Percentiles rank a stretch among this genome's conserved stretches.
Conservation (phyloP, 176 grass and related monocot species). For the Poa annua region DNA sequence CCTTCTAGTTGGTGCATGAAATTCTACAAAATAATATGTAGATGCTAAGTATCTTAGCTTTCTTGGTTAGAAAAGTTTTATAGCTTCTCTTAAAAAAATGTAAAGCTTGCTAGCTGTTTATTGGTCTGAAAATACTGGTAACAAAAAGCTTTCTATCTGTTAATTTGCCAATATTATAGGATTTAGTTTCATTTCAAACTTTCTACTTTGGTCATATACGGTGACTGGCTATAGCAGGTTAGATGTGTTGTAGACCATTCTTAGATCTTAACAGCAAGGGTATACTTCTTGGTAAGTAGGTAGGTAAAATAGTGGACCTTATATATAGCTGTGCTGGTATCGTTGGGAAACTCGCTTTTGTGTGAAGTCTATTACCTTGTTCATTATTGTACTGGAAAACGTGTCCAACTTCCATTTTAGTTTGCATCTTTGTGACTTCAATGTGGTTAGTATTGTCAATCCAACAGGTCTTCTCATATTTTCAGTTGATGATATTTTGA, state of each 20-base stretch:
- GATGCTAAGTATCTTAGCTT: background rate
- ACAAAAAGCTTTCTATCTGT: background rate
- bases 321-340: background rate
- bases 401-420: background rate
- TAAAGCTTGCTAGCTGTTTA: background rate
- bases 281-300: background rate
- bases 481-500: background rate
- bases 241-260: background rate
- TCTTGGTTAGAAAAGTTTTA: background rate
- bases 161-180: background rate
- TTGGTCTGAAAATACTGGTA: background rate
- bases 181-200: background rate
- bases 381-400: background rate
- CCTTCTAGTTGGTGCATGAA: background rate
- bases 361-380: background rate
- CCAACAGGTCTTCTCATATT: background rate
- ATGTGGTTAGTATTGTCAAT: background rate
- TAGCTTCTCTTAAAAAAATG: background rate
- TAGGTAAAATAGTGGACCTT: background rate
- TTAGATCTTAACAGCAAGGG: background rate
- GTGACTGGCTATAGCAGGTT: background rate
- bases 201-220: slow-evolving; percentile 1
- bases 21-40: background rate
- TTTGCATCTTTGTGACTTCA: background rate
- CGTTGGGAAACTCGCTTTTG: background rate